phyloP scores from a whole-genome alignment of 805 yeast genomes.

The Cyberlindnera mississippiensis region DNA sequence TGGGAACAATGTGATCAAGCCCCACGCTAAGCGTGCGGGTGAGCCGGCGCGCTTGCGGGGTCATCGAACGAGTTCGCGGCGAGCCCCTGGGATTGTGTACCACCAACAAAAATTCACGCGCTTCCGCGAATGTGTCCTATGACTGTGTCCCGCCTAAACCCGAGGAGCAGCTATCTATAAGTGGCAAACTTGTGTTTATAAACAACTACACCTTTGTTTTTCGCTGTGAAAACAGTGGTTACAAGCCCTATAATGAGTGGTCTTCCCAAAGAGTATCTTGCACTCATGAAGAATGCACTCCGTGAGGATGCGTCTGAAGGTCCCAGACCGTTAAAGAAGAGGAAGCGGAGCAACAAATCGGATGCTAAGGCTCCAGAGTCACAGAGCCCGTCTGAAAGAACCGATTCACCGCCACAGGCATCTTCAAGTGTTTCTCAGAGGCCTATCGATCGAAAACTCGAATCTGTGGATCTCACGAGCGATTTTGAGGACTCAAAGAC shows the following conservation, averaged over 20 bases:
- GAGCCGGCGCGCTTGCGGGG: background rate
- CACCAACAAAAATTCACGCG: no score
- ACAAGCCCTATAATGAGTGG: conserved; percentile 12
- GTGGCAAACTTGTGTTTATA: conserved; percentile 1
- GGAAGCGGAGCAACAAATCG: conserved; percentile 10
- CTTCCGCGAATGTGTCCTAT: background rate
- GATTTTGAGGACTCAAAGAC: conserved; percentile 1
- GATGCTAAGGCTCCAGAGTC: background rate
- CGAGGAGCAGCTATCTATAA: background rate
- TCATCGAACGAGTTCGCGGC: conserved; percentile 3
- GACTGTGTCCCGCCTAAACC: background rate
- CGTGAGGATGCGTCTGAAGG: background rate
- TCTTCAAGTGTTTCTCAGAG: no score
- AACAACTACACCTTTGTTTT: background rate
- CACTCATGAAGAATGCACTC: conserved; percentile 21
- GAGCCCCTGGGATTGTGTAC: no score
- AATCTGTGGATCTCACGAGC: conserved; percentile 2
- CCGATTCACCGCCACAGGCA: no score
- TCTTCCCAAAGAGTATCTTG: conserved; percentile 22
- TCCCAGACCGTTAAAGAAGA: conserved; percentile 17
- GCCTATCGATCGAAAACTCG: no score
- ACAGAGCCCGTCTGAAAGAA: background rate
- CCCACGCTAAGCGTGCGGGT: background rate
- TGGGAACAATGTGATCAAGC: background rate
- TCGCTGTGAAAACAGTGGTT: no score